Conservation (phyloP, 2,329 filamentous ascomycete genomes). For the Neocatenulostroma microsporum region DNA sequence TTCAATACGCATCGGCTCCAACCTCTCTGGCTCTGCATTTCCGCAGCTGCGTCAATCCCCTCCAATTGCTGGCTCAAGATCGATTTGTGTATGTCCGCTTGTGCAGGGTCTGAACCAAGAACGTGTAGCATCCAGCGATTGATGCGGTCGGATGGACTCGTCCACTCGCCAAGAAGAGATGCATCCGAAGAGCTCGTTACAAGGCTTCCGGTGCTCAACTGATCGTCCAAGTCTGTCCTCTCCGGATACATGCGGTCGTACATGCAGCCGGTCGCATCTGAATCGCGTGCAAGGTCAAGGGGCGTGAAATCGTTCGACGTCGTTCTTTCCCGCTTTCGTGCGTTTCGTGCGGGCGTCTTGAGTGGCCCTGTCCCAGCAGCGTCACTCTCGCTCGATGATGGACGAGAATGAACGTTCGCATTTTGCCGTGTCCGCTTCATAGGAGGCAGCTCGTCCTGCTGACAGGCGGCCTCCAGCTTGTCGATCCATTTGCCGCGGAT, state of each 20-base stretch:
- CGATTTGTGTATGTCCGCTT: background rate
- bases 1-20: background rate
- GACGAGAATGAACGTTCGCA: too few relatives aligned
- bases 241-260: too few relatives aligned
- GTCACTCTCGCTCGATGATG: too few relatives aligned
- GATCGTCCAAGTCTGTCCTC: too few relatives aligned
- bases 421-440: too few relatives aligned
- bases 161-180: background rate
- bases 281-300: too few relatives aligned
- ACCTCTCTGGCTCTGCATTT: background rate
- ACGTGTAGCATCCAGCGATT: background rate
- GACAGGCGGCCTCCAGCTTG: conserved; percentile 92
- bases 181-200: background rate
- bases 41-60: background rate
- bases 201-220: too few relatives aligned
- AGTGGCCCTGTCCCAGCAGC: too few relatives aligned
- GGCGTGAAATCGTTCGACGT: too few relatives aligned
- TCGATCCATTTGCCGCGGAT: conserved; percentile 99
- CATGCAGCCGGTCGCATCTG: too few relatives aligned
- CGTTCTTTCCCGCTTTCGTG: too few relatives aligned
- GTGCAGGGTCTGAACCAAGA: background rate
- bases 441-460: conserved; percentile 73
- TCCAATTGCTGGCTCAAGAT: background rate
- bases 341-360: too few relatives aligned
- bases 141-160: background rate